Percentiles rank a stretch among this genome's conserved stretches.
Conservation (phyloP, 139 green algal species). For the Limnomonas spitsbergensis region DNA sequence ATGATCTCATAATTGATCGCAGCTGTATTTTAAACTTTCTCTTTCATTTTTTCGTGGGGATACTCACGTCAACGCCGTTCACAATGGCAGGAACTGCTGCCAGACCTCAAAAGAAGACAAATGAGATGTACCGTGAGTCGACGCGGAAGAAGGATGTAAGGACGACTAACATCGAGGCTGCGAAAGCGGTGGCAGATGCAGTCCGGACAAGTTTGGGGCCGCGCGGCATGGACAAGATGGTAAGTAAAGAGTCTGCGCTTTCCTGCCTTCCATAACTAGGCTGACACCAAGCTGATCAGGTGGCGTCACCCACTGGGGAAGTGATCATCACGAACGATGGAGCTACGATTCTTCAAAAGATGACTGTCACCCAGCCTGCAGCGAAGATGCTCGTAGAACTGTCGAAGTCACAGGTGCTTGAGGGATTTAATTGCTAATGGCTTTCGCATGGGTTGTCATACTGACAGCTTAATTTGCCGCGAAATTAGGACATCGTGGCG, state of each 20-base stretch:
- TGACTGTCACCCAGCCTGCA: constrained; percentile 92
- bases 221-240: constrained; percentile 99
- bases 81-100: not conserved
- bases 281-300: no score
- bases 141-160: constrained; percentile 91
- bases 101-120: constrained; percentile 2
- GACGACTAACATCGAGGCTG: constrained; percentile 93
- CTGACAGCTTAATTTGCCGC: no score
- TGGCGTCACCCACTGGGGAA: constrained; percentile 82
- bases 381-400: constrained; percentile 99
- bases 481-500: constrained; percentile 96
- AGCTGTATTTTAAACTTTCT: no score
- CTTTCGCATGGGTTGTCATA: no score
- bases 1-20: no score
- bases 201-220: constrained; percentile 92
- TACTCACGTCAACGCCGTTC: no score
- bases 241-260: constrained; percentile 29
- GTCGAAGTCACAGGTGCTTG: constrained; percentile 82
- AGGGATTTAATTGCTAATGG: no score
- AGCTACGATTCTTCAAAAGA: constrained; percentile 98
- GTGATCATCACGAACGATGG: constrained; percentile 99
- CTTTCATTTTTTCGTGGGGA: no score
- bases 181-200: constrained; percentile 95
- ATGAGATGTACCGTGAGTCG: constrained; percentile 60
- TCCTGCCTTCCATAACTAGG: no score